phyloP scores from a whole-genome alignment of 306 rosid species.

The Dicorynia guianensis region DNA sequence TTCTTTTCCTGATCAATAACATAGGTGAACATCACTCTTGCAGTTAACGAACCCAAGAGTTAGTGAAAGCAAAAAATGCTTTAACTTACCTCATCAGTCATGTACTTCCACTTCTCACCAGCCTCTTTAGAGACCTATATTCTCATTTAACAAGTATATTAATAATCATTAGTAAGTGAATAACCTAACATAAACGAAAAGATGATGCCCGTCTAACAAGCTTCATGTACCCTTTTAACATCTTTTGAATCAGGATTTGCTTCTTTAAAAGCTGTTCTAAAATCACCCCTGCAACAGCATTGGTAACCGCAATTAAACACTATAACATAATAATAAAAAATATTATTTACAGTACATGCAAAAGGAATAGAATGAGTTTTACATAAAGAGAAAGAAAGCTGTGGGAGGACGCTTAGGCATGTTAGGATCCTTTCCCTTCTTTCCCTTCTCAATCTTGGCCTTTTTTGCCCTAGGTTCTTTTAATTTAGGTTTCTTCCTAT shows the following conservation, averaged over 20 bases:
- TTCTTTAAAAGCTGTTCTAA: conserved; percentile 73
- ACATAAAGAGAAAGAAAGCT: conserved; percentile 85
- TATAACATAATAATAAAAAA: neutral
- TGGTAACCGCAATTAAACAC: neutral
- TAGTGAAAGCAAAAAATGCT: neutral
- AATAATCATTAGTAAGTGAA: neutral
- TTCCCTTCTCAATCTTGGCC: conserved; percentile 55
- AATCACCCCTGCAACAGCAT: conserved; percentile 65
- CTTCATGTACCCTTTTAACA: conserved; percentile 60
- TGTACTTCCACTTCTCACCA: conserved; percentile 82
- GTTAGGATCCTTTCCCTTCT: conserved; percentile 71
- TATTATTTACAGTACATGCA: neutral
- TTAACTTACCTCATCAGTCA: conserved; percentile 76
- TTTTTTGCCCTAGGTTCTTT: conserved; percentile 69
- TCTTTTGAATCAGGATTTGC: conserved; percentile 78
- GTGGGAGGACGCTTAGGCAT: conserved; percentile 85
- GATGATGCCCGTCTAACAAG: neutral
- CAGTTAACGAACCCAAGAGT: neutral
- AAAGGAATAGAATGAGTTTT: neutral
- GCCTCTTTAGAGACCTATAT: conserved; percentile 76
- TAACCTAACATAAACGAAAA: neutral
- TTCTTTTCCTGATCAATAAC: conserved; percentile 71
- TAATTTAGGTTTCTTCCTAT: conserved; percentile 64
- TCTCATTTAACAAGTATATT: neutral
- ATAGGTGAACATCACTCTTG: neutral